Conservation (phyloP, 2,329 filamentous ascomycete species). For the Clonostachys rosea region DNA sequence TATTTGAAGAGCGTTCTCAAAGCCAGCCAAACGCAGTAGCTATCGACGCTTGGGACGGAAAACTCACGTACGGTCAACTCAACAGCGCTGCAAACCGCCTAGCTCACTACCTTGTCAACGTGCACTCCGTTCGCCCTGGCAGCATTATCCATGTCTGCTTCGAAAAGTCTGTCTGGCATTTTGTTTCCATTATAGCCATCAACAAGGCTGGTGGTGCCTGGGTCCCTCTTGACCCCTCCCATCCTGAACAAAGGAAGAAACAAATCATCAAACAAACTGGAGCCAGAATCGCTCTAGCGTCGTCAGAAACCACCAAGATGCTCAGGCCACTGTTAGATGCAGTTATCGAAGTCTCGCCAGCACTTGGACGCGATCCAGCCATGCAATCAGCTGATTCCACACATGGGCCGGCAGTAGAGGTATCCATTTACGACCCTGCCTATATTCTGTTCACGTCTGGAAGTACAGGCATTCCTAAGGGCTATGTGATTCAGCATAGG, state of each 20-base stretch:
- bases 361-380: no score
- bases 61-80: conserved; percentile 12
- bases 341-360: neutral
- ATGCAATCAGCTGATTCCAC: neutral
- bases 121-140: conserved; percentile 9
- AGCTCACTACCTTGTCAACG: conserved; percentile 5
- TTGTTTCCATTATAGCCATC: conserved; percentile 14
- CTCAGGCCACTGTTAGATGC: neutral
- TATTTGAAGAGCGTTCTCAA: neutral
- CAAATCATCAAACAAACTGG: neutral
- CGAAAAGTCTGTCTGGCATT: conserved; percentile 15
- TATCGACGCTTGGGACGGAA: neutral
- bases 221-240: conserved; percentile 14
- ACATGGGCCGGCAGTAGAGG: neutral
- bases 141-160: conserved; percentile 14
- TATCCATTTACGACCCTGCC: conserved; percentile 6
- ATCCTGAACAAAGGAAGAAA: conserved; percentile 2
- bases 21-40: neutral
- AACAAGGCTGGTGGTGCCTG: conserved; percentile 20
- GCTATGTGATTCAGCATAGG: conserved; percentile 7
- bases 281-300: neutral
- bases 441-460: conserved; percentile 8
- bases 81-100: conserved; percentile 8
- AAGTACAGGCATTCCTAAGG: conserved; percentile 8
- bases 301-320: neutral